Conservation (phyloP, 495 filamentous ascomycete genomes). For the Penicillium alfredii region DNA sequence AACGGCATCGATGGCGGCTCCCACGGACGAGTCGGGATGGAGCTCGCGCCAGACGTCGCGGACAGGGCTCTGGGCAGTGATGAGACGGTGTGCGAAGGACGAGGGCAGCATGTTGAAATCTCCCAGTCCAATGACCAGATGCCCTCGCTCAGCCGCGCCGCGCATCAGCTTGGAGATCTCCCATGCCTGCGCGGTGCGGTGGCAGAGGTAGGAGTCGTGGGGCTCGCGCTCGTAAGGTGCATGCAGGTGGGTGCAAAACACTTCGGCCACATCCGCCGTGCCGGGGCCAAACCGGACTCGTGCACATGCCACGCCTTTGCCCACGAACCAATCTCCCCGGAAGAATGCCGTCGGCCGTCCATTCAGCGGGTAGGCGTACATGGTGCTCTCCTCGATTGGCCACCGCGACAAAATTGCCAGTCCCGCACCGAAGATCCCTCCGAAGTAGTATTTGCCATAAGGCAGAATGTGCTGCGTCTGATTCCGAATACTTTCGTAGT, state of each 20-base stretch:
- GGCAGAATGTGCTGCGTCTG: slow-evolving; percentile 75
- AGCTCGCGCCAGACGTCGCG: slow-evolving; percentile 75
- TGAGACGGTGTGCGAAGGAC: slow-evolving; percentile 79
- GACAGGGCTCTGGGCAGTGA: slow-evolving; percentile 72
- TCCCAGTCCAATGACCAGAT: slow-evolving; percentile 76
- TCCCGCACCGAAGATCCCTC: slow-evolving; percentile 82
- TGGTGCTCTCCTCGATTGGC: slow-evolving; percentile 90
- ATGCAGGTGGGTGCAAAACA: slow-evolving; percentile 94
- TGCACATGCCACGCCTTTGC: slow-evolving; percentile 88
- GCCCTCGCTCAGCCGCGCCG: slow-evolving; percentile 74
- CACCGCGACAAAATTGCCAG: slow-evolving; percentile 89
- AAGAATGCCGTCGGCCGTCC: slow-evolving; percentile 90
- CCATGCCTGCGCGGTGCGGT: slow-evolving; percentile 94
- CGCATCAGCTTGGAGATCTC: slow-evolving; percentile 89
- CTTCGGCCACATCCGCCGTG: slow-evolving; percentile 66
- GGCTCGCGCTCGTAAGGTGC: slow-evolving; percentile 79
- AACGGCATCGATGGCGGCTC: slow-evolving; percentile 55
- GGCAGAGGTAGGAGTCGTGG: slow-evolving; percentile 80
- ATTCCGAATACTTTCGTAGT: slow-evolving; percentile 75
- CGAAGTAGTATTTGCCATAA: slow-evolving; percentile 89
- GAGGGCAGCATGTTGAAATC: slow-evolving; percentile 94
- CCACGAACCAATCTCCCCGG: slow-evolving; percentile 86
- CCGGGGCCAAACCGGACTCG: slow-evolving; percentile 66
- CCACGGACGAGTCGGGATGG: slow-evolving; percentile 74
- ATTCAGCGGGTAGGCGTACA: slow-evolving; percentile 86